These are phyloP conservation scores for Panus rudis DNA, from an alignment of 768 basidiomycete species.

Conservation along the genomic window DNA sequence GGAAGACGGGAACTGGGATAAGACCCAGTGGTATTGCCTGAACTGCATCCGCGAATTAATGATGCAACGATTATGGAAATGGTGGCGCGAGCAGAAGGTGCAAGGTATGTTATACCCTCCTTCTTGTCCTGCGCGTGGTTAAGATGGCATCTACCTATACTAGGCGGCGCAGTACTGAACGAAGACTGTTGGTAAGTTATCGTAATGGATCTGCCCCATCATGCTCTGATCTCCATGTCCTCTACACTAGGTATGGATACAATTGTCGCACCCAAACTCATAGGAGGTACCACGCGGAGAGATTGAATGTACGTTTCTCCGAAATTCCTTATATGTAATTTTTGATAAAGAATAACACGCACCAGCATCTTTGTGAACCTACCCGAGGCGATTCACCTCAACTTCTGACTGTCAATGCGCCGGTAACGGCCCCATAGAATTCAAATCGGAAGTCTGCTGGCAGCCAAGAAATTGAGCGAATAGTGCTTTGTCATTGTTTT, in stretches of 20 bases:
- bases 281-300: slow-evolving; percentile 18
- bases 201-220: not conserved
- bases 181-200: slow-evolving; percentile 28
- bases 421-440: too few relatives aligned
- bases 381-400: slow-evolving; percentile 8
- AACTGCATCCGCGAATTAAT: slow-evolving; percentile 14
- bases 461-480: too few relatives aligned
- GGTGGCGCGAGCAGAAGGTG: slow-evolving; percentile 14
- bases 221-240: slow-evolving; percentile 7
- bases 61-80: slow-evolving; percentile 12
- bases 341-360: not conserved
- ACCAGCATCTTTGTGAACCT: slow-evolving; percentile 10
- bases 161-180: slow-evolving; percentile 12
- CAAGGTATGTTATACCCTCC: slow-evolving; percentile 6
- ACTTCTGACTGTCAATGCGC: too few relatives aligned
- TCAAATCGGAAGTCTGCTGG: too few relatives aligned
- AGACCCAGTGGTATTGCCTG: slow-evolving; percentile 21
- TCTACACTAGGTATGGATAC: slow-evolving; percentile 32
- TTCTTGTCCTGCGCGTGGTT: not conserved
- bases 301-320: slow-evolving; percentile 22
- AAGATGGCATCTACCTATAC: not conserved
- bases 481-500: too few relatives aligned
- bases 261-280: slow-evolving; percentile 29
- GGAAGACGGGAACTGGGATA: slow-evolving; percentile 11
- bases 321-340: not conserved